Evolutionary conservation across 257 asterid genomes (phyloP).

Genomic region (Salvia splendens): DNA sequence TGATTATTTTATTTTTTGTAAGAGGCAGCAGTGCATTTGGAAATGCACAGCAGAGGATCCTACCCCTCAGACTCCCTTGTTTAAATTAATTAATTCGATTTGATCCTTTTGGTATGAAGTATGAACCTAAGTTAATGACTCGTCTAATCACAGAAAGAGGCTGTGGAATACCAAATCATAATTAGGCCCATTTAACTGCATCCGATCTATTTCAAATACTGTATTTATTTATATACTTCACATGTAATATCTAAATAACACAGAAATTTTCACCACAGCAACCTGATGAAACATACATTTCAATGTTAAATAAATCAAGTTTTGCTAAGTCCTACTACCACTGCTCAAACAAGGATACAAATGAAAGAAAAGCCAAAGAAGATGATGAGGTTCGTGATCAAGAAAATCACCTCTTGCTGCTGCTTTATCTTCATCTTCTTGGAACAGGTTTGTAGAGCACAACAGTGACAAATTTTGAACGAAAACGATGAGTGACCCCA

Average conservation of each 20-base stretch:
- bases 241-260: conserved; percentile 19
- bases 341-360: conserved; percentile 21
- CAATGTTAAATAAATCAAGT: conserved; percentile 11
- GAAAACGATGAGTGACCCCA: conserved; percentile 85
- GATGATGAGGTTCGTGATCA: conserved; percentile 23
- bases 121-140: no score
- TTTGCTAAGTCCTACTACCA: conserved; percentile 10
- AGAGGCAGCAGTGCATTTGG: no score
- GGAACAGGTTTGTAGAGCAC: conserved; percentile 92
- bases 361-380: conserved; percentile 4
- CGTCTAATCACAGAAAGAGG: no score
- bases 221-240: conserved; percentile 21
- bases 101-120: no score
- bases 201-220: neutral
- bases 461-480: conserved; percentile 78
- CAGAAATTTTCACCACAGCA: conserved; percentile 21
- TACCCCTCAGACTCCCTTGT: no score
- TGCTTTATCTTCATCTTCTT: conserved; percentile 54
- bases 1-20: no score
- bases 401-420: conserved; percentile 28
- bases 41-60: no score
- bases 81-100: no score
- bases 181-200: neutral
- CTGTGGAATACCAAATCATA: no score
- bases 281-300: conserved; percentile 18